Conservation (phyloP, 148 eudicot species). For the Fagopyrum homotropicum region DNA sequence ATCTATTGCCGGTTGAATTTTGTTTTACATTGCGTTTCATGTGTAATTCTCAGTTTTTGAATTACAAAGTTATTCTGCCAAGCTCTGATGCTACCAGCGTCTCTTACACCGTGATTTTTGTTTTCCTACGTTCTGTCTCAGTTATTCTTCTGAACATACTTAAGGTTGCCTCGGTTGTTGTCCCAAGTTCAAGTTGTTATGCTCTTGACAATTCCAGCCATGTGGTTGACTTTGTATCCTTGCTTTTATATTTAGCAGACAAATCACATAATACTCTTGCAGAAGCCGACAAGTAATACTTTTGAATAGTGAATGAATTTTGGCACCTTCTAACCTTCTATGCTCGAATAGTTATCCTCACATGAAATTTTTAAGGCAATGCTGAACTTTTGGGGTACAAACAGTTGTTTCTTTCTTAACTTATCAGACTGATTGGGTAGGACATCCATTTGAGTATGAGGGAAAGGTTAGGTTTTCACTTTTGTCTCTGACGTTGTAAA, state of each 20-base stretch:
- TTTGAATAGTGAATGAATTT: background rate
- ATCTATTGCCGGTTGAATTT: background rate
- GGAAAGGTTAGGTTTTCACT: conserved; percentile 52
- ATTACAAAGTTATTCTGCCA: background rate
- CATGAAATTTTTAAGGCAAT: background rate
- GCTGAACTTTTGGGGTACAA: conserved; percentile 3
- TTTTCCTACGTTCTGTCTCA: conserved; percentile 21
- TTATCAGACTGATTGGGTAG: conserved; percentile 64
- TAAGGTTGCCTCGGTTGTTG: conserved; percentile 51
- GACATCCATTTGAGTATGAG: conserved; percentile 55
- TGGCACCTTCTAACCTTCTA: background rate
- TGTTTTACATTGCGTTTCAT: conserved; percentile 5
- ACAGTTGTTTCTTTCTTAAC: conserved; percentile 29
- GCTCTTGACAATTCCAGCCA: conserved; percentile 79
- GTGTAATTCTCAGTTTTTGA: background rate
- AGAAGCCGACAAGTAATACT: background rate
- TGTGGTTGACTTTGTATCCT: conserved; percentile 94
- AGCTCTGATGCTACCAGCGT: background rate
- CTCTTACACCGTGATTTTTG: background rate
- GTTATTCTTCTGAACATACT: conserved; percentile 37
- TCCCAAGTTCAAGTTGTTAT: conserved; percentile 71
- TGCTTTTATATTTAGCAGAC: background rate
- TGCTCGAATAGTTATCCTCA: background rate
- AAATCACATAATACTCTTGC: background rate
- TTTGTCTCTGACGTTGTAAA: background rate